Conservation (phyloP, 176 grass and related monocot species). For the Oryza longistaminata region DNA sequence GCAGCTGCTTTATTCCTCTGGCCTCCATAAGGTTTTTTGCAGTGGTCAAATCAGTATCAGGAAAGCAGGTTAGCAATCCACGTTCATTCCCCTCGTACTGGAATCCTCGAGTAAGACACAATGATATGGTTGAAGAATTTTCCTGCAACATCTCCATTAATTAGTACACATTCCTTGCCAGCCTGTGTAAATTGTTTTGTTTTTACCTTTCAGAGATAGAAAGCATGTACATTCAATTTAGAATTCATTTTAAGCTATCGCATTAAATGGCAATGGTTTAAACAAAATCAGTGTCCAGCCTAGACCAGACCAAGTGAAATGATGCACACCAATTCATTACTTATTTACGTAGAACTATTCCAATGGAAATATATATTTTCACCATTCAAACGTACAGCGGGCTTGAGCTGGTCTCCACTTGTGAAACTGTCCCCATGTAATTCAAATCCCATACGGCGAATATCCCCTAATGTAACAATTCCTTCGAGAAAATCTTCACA, state of each 20-base stretch:
- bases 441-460: constrained; percentile 64
- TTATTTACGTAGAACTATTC: neutral
- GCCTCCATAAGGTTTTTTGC: constrained; percentile 96
- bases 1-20: constrained; percentile 89
- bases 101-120: constrained; percentile 77
- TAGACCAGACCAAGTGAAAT: constrained; percentile 9
- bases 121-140: constrained; percentile 51
- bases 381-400: constrained; percentile 64
- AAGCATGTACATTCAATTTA: neutral
- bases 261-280: neutral
- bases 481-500: constrained; percentile 90
- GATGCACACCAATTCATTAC: neutral
- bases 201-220: neutral
- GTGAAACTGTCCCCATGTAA: constrained; percentile 27
- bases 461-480: constrained; percentile 87
- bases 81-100: constrained; percentile 53
- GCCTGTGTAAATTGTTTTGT: neutral
- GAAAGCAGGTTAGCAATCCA: constrained; percentile 87
- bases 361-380: constrained; percentile 17
- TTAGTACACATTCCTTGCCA: constrained; percentile 10
- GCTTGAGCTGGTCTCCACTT: constrained; percentile 36
- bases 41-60: constrained; percentile 89
- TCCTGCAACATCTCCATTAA: constrained; percentile 56
- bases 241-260: neutral
- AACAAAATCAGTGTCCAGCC: neutral